Percentiles rank a stretch among this genome's conserved stretches.
Conservation (phyloP, 1,284 basidiomycete species). For the Moesziomyces antarcticus region DNA sequence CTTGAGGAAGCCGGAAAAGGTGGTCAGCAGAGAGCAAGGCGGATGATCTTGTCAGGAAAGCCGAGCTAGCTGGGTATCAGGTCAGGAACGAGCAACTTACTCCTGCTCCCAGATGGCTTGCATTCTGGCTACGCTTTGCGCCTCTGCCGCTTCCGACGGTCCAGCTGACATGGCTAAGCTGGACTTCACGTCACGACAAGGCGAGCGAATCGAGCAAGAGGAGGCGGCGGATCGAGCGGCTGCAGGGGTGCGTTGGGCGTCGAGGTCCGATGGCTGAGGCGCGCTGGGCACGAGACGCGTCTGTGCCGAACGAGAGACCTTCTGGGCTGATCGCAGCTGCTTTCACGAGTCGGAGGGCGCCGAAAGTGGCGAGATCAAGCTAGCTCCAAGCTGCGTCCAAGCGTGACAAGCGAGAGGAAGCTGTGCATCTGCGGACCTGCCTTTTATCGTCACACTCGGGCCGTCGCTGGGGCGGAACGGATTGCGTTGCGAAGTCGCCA, state of each 20-base stretch:
- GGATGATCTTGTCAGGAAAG: not conserved
- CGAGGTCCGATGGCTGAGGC: no score
- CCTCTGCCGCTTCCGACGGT: not conserved
- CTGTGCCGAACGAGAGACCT: no score
- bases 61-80: no score
- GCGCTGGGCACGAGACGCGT: no score
- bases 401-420: no score
- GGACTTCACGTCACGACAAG: no score
- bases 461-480: no score
- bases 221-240: not conserved
- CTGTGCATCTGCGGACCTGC: not conserved
- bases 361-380: not conserved
- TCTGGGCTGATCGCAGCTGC: not conserved
- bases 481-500: not conserved
- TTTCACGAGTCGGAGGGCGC: not conserved
- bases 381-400: no score
- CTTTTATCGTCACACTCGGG: not conserved
- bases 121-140: slow-evolving; percentile 5
- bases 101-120: slow-evolving; percentile 27
- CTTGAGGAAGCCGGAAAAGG: slow-evolving; percentile 5
- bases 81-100: slow-evolving; percentile 8
- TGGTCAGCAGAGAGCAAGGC: not conserved
- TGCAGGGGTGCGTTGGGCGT: not conserved
- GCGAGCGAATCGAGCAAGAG: not conserved
- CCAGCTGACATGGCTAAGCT: slow-evolving; percentile 1